Percentiles rank a stretch among this genome's conserved stretches.
Conservation (phyloP, 169 alveolate species). For the Cryptosporidium sp. region DNA sequence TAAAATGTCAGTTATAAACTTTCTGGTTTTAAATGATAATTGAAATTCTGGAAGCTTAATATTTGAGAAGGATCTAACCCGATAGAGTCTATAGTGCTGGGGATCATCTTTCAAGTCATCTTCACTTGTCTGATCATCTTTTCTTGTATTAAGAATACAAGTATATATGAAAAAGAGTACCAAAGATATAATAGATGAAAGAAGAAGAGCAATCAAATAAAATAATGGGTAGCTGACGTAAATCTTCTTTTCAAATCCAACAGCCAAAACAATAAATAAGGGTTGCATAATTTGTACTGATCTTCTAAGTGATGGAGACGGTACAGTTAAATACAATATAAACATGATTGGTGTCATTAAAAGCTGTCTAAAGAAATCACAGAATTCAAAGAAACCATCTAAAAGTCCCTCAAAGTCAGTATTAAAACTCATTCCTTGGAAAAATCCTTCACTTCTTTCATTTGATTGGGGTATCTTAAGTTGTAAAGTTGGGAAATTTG, state of each 20-base stretch:
- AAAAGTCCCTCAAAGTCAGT: constrained; percentile 27
- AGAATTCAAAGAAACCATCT: constrained; percentile 26
- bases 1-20: constrained; percentile 16
- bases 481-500: background rate
- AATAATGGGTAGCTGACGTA: constrained; percentile 25
- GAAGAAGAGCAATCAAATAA: constrained; percentile 26
- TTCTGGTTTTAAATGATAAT: constrained; percentile 12
- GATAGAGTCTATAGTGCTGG: background rate
- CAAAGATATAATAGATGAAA: constrained; percentile 54
- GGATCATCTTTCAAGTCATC: background rate
- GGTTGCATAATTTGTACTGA: constrained; percentile 74
- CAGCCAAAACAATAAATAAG: constrained; percentile 56
- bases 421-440: background rate
- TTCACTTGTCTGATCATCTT: background rate
- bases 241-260: constrained; percentile 67
- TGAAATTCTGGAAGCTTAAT: constrained; percentile 25
- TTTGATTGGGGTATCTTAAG: background rate
- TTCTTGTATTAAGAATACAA: background rate
- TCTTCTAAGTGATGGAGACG: constrained; percentile 68
- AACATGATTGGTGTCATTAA: constrained; percentile 74
- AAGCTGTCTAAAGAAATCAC: constrained; percentile 41
- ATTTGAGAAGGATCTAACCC: constrained; percentile 21
- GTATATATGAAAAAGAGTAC: constrained; percentile 27
- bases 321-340: constrained; percentile 52
- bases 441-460: background rate